Evolutionary conservation across 2,329 filamentous ascomycete genomes (phyloP).

Genomic region (Myriosclerotinia scirpicola): DNA sequence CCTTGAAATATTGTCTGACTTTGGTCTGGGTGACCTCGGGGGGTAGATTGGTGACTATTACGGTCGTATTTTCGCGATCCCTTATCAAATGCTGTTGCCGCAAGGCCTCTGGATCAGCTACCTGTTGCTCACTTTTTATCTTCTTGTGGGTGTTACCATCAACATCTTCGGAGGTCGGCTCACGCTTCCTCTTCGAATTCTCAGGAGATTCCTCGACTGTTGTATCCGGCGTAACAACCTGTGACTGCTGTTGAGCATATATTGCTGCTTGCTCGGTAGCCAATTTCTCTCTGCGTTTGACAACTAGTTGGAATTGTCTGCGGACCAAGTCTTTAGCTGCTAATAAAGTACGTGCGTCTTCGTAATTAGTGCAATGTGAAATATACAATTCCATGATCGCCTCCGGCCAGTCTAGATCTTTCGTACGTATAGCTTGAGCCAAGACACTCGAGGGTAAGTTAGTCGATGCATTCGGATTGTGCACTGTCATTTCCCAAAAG

Average conservation of each 20-base stretch:
- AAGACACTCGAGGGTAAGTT: constrained; percentile 74
- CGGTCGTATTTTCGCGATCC: constrained; percentile 85
- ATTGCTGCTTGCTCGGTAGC: constrained; percentile 58
- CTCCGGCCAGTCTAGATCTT: constrained; percentile 73
- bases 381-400: constrained; percentile 72
- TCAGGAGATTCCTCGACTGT: constrained; percentile 32
- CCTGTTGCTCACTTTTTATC: constrained; percentile 46
- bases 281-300: constrained; percentile 65
- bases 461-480: constrained; percentile 52
- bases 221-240: constrained; percentile 38
- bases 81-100: constrained; percentile 58
- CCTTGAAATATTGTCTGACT: constrained; percentile 85
- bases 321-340: constrained; percentile 72
- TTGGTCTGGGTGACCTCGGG: constrained; percentile 66
- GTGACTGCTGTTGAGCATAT: constrained; percentile 45
- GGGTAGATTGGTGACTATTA: constrained; percentile 79
- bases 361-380: constrained; percentile 86
- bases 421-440: constrained; percentile 63
- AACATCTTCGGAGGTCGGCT: constrained; percentile 52
- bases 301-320: constrained; percentile 63
- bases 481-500: constrained; percentile 74
- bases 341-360: constrained; percentile 73
- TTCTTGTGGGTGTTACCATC: constrained; percentile 65
- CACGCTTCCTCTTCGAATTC: constrained; percentile 71
- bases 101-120: constrained; percentile 43